Evolutionary conservation across 2,329 filamentous ascomycete genomes (phyloP).

Genomic region (Ascochyta rabiei): DNA sequence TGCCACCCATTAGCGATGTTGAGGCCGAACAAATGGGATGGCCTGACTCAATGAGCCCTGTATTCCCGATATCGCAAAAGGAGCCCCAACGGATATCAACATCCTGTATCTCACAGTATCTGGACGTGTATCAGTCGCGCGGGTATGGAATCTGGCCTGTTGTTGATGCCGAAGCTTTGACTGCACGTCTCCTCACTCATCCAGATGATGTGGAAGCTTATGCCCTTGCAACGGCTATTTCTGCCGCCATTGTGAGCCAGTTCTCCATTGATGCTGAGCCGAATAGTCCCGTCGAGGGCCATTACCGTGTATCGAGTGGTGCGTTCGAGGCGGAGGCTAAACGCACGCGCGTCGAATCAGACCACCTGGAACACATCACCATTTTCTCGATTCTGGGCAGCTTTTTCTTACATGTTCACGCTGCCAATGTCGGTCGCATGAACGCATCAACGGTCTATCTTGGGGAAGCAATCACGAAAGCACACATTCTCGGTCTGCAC

Average conservation of each 20-base stretch:
- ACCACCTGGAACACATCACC: constrained; percentile 41
- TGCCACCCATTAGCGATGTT: constrained; percentile 30
- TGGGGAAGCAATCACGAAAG: constrained; percentile 43
- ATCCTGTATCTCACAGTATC: constrained; percentile 40
- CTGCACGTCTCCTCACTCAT: constrained; percentile 40
- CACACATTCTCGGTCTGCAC: constrained; percentile 42
- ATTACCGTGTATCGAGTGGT: constrained; percentile 39
- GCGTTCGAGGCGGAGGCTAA: constrained; percentile 40
- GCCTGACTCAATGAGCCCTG: constrained; percentile 33
- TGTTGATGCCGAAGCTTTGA: constrained; percentile 40
- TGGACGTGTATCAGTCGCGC: constrained; percentile 40
- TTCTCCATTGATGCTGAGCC: constrained; percentile 42
- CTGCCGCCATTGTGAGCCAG: constrained; percentile 44
- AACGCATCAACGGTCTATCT: constrained; percentile 39
- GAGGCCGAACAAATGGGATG: constrained; percentile 30
- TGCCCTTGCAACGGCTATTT: constrained; percentile 39
- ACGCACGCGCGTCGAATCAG: constrained; percentile 33
- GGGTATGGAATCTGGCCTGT: constrained; percentile 46
- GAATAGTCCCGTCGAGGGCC: constrained; percentile 40
- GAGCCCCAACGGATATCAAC: constrained; percentile 40
- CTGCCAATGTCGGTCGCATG: constrained; percentile 45
- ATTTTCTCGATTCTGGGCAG: constrained; percentile 37
- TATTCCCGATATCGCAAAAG: constrained; percentile 16
- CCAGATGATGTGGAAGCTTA: constrained; percentile 43
- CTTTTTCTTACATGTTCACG: constrained; percentile 46